A percentile compares a stretch with the other conserved stretches of the same genome.
These are phyloP conservation scores for Deinandra increscens DNA, from an alignment of 129 eudicot genomes.

Conservation along the genomic window DNA sequence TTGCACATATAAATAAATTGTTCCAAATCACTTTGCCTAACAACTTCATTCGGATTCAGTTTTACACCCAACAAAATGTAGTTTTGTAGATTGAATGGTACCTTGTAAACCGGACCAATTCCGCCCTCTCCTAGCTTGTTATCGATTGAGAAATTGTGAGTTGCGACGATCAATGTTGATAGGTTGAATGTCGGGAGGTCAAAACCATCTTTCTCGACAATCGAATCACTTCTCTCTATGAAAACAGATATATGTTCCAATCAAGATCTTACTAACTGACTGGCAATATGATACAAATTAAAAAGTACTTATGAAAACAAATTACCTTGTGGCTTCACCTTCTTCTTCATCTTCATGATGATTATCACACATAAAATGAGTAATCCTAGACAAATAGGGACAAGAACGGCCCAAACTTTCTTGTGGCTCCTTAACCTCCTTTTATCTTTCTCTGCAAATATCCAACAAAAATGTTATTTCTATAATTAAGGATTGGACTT, in stretches of 20 bases:
- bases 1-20: no score
- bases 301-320: background rate
- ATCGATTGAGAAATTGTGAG: no score
- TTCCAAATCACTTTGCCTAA: no score
- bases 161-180: no score
- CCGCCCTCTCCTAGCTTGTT: no score
- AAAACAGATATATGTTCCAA: background rate
- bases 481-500: background rate
- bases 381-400: background rate
- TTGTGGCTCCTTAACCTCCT: background rate
- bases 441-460: background rate
- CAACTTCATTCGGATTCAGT: no score
- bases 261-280: background rate
- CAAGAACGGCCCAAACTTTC: background rate
- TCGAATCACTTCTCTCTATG: background rate
- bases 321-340: conserved; percentile 7
- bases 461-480: no score
- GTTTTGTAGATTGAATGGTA: background rate
- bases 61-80: no score
- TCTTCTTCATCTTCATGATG: background rate
- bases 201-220: no score
- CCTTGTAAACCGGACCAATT: no score
- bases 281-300: background rate
- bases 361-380: no score
- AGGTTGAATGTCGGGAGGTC: no score